Evolutionary conservation across 495 filamentous ascomycete species (phyloP).

Genomic region (Penicillium taxi): DNA sequence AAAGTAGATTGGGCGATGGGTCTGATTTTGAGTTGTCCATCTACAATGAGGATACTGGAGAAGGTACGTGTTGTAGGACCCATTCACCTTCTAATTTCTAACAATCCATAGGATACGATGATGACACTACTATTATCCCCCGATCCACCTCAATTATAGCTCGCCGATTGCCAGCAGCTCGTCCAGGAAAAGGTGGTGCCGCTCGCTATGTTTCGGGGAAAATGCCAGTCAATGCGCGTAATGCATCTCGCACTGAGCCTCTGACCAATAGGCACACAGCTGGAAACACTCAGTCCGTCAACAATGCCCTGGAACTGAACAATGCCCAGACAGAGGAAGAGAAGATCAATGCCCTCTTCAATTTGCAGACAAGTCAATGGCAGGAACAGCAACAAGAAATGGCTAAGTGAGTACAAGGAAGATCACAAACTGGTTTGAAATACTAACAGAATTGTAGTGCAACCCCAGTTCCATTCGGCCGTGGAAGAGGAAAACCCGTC

Average conservation of each 20-base stretch:
- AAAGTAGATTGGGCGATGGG: slow-evolving; percentile 90
- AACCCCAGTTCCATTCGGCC: slow-evolving; percentile 53
- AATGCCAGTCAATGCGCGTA: slow-evolving; percentile 87
- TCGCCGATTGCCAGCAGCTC: slow-evolving; percentile 71
- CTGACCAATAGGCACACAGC: slow-evolving; percentile 41
- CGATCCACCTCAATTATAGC: slow-evolving; percentile 91
- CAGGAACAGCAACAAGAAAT: slow-evolving; percentile 82
- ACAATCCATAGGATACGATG: slow-evolving; percentile 68
- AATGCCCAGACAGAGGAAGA: slow-evolving; percentile 82
- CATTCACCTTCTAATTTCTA: slow-evolving; percentile 3
- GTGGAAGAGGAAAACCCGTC: slow-evolving; percentile 51
- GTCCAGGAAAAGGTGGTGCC: slow-evolving; percentile 75
- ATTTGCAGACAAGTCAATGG: slow-evolving; percentile 78
- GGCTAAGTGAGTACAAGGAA: slow-evolving; percentile 62
- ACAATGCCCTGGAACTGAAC: slow-evolving; percentile 52
- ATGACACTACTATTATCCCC: slow-evolving; percentile 92
- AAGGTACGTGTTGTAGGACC: slow-evolving; percentile 54
- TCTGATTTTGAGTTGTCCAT: slow-evolving; percentile 95
- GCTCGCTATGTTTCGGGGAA: slow-evolving; percentile 95
- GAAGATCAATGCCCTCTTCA: slow-evolving; percentile 81
- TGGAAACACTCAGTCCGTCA: slow-evolving; percentile 34
- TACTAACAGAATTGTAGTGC: slow-evolving; percentile 47
- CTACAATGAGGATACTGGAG: slow-evolving; percentile 80
- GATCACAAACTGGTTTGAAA: neutral
- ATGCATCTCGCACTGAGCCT: slow-evolving; percentile 64